A percentile compares a stretch with the other conserved stretches of the same genome.
These are phyloP conservation scores for Caryopteris hybrid DNA, from an alignment of 305 asterid genomes.

Conservation along the genomic window DNA sequence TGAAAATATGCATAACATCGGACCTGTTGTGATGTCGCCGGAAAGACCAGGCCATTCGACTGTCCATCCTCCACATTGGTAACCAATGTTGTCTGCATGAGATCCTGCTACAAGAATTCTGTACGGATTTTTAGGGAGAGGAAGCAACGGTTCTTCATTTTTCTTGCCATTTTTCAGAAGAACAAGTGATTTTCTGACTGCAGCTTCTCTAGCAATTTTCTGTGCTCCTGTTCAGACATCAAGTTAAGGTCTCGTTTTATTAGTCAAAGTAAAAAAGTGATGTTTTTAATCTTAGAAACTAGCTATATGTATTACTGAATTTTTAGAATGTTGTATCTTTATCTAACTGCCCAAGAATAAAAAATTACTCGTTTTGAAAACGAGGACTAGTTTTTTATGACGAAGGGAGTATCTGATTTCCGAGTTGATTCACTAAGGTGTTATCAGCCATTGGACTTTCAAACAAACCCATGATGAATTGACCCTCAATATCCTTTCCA, in stretches of 20 bases:
- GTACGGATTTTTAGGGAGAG: slow-evolving; percentile 43
- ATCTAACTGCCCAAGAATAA: too few species aligned
- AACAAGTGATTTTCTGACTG: slow-evolving; percentile 68
- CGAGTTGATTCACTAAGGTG: slow-evolving; percentile 38
- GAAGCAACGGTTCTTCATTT: slow-evolving; percentile 43
- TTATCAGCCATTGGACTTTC: slow-evolving; percentile 50
- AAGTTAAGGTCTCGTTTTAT: neutral
- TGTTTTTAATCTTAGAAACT: too few species aligned
- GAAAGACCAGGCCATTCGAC: slow-evolving; percentile 49
- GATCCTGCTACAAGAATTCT: slow-evolving; percentile 62
- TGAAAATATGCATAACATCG: too few species aligned
- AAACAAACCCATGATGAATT: slow-evolving; percentile 52
- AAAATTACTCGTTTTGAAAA: too few species aligned
- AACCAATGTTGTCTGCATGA: slow-evolving; percentile 53
- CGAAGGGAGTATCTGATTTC: slow-evolving; percentile 35
- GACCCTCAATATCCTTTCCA: slow-evolving; percentile 51
- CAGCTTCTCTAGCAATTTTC: slow-evolving; percentile 83
- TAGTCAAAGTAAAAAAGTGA: too few species aligned
- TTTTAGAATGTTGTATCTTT: too few species aligned
- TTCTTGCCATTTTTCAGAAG: slow-evolving; percentile 54
- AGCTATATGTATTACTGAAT: too few species aligned
- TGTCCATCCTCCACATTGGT: slow-evolving; percentile 79
- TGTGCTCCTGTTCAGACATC: slow-evolving; percentile 36
- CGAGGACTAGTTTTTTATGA: too few species aligned
- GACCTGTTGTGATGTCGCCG: slow-evolving; percentile 51